Evolutionary conservation across 2,329 filamentous ascomycete genomes (phyloP).

Genomic region (Dothideomycetes sp.): DNA sequence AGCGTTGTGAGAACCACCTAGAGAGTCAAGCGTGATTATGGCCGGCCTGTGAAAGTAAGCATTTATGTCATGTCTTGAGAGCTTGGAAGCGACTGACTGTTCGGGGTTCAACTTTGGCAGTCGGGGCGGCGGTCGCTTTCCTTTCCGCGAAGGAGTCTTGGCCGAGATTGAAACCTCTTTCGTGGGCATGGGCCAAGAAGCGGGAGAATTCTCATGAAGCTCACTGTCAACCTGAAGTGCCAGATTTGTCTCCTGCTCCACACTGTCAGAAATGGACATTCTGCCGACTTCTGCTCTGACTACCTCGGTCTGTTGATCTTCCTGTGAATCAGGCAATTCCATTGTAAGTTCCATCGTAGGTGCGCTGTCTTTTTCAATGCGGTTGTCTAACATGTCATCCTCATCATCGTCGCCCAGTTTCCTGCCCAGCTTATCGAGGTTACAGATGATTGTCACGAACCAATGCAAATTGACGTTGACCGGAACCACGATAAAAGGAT

Average conservation of each 20-base stretch:
- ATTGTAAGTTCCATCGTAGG: not conserved
- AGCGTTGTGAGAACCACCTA: constrained; percentile 52
- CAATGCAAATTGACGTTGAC: constrained; percentile 81
- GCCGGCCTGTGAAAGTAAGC: constrained; percentile 42
- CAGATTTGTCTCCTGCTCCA: not conserved
- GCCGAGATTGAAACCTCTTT: too few relatives aligned
- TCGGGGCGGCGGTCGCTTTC: constrained; percentile 10
- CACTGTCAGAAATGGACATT: not conserved
- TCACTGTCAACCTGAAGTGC: too few relatives aligned
- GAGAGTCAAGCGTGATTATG: constrained; percentile 81
- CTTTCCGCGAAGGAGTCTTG: constrained; percentile 6
- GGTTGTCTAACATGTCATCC: not conserved
- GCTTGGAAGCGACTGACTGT: constrained; percentile 10
- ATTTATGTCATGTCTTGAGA: not conserved
- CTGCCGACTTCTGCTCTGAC: not conserved
- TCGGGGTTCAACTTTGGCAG: constrained; percentile 21
- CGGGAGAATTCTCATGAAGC: not conserved
- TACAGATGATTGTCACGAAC: constrained; percentile 94
- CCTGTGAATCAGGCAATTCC: not conserved
- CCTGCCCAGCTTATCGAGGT: constrained; percentile 46
- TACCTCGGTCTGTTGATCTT: not conserved
- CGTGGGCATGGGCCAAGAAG: not conserved
- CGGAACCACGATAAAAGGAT: constrained; percentile 83
- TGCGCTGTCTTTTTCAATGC: not conserved
- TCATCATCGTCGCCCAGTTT: constrained; percentile 1